Percentiles rank a stretch among this genome's conserved stretches.
Conservation (phyloP, 768 basidiomycete genomes). For the Daedaleopsis nitida region DNA sequence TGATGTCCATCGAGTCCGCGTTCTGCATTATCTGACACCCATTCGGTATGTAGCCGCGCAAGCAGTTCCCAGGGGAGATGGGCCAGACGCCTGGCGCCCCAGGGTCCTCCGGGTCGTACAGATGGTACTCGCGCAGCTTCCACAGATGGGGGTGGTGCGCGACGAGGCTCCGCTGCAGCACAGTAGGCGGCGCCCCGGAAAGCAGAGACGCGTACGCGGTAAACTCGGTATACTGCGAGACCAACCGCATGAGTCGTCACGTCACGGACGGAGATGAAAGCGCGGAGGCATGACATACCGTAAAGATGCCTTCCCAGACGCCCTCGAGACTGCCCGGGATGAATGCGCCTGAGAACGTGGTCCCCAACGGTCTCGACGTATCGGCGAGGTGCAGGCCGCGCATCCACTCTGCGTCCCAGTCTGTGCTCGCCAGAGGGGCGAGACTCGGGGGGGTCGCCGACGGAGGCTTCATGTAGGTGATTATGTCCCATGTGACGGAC, state of each 20-base stretch:
- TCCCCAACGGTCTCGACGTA: conserved; percentile 35
- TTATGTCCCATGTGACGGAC: conserved; percentile 24
- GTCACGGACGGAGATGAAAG: not conserved
- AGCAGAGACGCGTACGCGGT: conserved; percentile 78
- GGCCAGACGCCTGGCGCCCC: conserved; percentile 31
- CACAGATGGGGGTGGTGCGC: conserved; percentile 90
- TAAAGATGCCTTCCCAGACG: conserved; percentile 80
- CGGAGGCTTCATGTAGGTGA: conserved; percentile 29
- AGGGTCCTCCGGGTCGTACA: conserved; percentile 37
- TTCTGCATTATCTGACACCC: conserved; percentile 53
- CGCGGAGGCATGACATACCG: conserved; percentile 43
- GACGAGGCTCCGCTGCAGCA: conserved; percentile 72
- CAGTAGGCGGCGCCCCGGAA: conserved; percentile 63
- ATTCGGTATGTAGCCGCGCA: conserved; percentile 61
- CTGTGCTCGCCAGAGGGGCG: conserved; percentile 38
- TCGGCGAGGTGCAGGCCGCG: conserved; percentile 27
- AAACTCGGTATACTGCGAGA: conserved; percentile 76
- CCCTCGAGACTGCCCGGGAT: conserved; percentile 72
- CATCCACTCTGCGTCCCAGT: conserved; percentile 76
- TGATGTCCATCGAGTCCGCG: conserved; percentile 48
- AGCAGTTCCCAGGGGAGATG: conserved; percentile 59
- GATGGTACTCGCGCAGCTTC: conserved; percentile 79
- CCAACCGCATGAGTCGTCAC: conserved; percentile 26
- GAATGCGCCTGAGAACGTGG: conserved; percentile 49
- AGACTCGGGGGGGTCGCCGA: conserved; percentile 25